Base-by-base conservation (phyloP, 108 stramenopile species). In the Nitzschia sp. region DNA sequence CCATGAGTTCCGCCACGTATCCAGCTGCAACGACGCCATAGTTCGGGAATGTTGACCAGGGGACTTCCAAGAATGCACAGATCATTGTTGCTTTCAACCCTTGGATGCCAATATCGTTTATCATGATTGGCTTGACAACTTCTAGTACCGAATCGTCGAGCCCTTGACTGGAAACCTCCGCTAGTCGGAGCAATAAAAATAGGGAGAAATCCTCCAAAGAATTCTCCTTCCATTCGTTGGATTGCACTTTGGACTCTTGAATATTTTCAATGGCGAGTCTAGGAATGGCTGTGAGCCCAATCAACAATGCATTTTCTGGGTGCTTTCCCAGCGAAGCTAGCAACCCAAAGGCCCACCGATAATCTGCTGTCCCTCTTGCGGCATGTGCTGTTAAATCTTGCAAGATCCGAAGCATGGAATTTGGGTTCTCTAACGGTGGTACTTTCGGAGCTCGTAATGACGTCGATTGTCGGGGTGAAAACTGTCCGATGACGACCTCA, bases 61-160 rank as follows among this genome's bases (percentile, higher is more conserved):
- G 68, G 8, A 64, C 44, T 5, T 54, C 63, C 32, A 76, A 41
- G 35, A 76, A 69, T 19, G 75, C 68, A 50, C 75, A 76, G 11
- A 76, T 69, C 75, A 76, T 76, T 0, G 75, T 76, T 0, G 75
- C 75, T 35, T 76, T 76, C 25, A 76, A 34, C 1, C 68, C 68
- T 33, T 76, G 75, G 30, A 76, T 62, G 9, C 73, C 73, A 28
- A 22, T 36, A 30, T 63, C 59, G 27, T 60, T 66, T 17, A 65
- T 31, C 73, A 75, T 75, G 0, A 75, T 75, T 2, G 66, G 66
- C 21, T 60, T 38, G 3, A 59, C 53, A 8, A 75, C 73, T 17
- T 75, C 73, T 13, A 75, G 30, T 1, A 66, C 60, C 17, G 44
- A 46, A 26, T 61, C 41, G 9, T 41, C 36, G 5, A 44, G 22